phyloP scores from a whole-genome alignment of 2,329 filamentous ascomycete genomes.

The Fusarium nygamai region DNA sequence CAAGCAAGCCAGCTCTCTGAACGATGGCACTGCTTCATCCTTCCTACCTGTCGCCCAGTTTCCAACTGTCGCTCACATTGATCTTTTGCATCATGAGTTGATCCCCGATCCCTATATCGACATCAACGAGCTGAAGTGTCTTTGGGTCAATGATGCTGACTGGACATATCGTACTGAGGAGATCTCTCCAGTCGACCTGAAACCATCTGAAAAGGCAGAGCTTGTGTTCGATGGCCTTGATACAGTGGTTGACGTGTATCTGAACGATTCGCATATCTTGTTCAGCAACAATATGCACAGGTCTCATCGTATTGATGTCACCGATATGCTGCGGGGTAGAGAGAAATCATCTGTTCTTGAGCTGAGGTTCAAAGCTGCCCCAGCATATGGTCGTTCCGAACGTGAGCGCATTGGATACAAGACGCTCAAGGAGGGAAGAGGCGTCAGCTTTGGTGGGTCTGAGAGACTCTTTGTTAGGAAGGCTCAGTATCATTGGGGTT shows the following conservation, averaged over 20 bases:
- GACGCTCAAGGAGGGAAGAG: background rate
- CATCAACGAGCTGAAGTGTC: conserved; percentile 1
- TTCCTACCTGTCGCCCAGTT: background rate
- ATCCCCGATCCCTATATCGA: background rate
- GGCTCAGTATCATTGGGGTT: conserved; percentile 13
- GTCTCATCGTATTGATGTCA: background rate
- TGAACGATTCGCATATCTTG: background rate
- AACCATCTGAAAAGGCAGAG: background rate
- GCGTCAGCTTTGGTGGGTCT: background rate
- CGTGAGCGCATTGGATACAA: background rate
- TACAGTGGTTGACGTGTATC: background rate
- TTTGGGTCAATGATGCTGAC: conserved; percentile 4
- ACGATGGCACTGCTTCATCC: background rate
- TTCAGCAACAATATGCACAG: conserved; percentile 8
- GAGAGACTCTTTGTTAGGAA: background rate
- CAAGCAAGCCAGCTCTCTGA: background rate
- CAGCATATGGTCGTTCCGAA: background rate
- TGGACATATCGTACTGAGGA: background rate
- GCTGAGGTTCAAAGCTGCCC: background rate
- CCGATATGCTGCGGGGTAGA: rapidly evolving
- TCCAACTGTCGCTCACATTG: background rate
- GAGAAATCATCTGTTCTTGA: background rate
- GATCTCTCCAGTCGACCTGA: rapidly evolving
- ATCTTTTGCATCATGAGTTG: background rate
- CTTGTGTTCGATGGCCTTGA: conserved; percentile 2